Evolutionary conservation across 2,329 filamentous ascomycete species (phyloP).

Genomic region (Phaeosphaeriaceae sp.): DNA sequence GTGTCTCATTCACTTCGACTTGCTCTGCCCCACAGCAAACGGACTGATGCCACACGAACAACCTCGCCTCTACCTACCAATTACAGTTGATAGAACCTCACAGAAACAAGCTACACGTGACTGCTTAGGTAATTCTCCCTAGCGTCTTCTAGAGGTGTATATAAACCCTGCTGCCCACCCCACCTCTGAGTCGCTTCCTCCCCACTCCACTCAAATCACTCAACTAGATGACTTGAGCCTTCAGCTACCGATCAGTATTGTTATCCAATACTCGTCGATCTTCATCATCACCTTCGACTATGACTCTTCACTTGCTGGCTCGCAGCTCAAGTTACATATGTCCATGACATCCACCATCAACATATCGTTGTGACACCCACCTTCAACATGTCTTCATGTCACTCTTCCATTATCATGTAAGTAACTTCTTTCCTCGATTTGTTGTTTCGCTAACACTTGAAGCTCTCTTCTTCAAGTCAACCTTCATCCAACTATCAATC

Average conservation of each 20-base stretch:
- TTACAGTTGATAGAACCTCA: slow-evolving; percentile 7
- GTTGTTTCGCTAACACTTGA: no score
- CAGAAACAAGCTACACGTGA: no score
- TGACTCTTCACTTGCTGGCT: slow-evolving; percentile 6
- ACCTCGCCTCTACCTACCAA: slow-evolving; percentile 8
- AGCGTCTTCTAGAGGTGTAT: background rate
- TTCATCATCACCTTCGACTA: slow-evolving; percentile 4
- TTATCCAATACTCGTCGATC: background rate
- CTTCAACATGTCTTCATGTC: slow-evolving; percentile 5
- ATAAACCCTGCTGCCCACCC: slow-evolving; percentile 5
- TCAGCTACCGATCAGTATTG: background rate
- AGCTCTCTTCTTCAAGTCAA: background rate
- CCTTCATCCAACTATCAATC: background rate
- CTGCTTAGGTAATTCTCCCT: no score
- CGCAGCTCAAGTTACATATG: slow-evolving; percentile 5
- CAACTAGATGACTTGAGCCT: background rate
- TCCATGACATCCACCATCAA: slow-evolving; percentile 5
- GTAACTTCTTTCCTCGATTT: background rate
- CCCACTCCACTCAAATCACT: background rate
- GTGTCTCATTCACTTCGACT: background rate
- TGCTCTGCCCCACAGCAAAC: slow-evolving; percentile 4
- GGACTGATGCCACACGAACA: slow-evolving; percentile 5
- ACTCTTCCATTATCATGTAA: background rate
- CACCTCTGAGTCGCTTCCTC: slow-evolving; percentile 5
- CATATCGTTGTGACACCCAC: slow-evolving; percentile 6